These are phyloP conservation scores for Sedum album DNA, from an alignment of 164 flowering plant species.

Conservation along the genomic window DNA sequence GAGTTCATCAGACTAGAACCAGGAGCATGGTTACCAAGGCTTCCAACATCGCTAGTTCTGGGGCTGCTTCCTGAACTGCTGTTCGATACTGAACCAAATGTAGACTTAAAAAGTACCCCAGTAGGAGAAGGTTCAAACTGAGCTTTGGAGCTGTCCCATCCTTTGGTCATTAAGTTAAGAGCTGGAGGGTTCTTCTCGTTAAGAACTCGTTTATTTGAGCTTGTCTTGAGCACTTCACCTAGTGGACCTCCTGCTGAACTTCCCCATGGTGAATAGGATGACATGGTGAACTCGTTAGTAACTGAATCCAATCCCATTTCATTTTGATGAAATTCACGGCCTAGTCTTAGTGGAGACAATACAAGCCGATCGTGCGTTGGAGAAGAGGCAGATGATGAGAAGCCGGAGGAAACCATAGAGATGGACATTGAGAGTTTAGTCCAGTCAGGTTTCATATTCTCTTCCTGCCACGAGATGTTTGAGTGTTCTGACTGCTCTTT, in stretches of 20 bases:
- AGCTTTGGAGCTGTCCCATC: slow-evolving; percentile 48
- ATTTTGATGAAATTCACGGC: slow-evolving; percentile 43
- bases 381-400: slow-evolving; percentile 48
- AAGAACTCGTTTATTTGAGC: slow-evolving; percentile 16
- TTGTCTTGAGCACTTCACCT: slow-evolving; percentile 64
- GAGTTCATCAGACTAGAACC: slow-evolving; percentile 21
- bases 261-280: slow-evolving; percentile 41
- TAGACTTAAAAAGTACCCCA: slow-evolving; percentile 57
- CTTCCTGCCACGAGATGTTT: slow-evolving; percentile 43
- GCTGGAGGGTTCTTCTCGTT: slow-evolving; percentile 24
- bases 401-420: slow-evolving; percentile 45
- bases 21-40: slow-evolving; percentile 29
- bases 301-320: slow-evolving; percentile 52
- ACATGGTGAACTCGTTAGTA: slow-evolving; percentile 26
- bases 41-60: slow-evolving; percentile 26
- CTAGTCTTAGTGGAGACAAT: slow-evolving; percentile 45
- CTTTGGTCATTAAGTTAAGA: slow-evolving; percentile 53
- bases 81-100: slow-evolving; percentile 63
- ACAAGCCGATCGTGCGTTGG: slow-evolving; percentile 38
- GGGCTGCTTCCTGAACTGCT: slow-evolving; percentile 88
- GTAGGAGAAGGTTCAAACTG: slow-evolving; percentile 63
- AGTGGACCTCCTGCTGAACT: slow-evolving; percentile 79
- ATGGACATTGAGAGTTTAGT: slow-evolving; percentile 78
- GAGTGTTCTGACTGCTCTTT: slow-evolving; percentile 37
- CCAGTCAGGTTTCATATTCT: slow-evolving; percentile 34